Evolutionary conservation across 176 grass and related monocot genomes (phyloP).

Genomic region (Hordeum marinum): DNA sequence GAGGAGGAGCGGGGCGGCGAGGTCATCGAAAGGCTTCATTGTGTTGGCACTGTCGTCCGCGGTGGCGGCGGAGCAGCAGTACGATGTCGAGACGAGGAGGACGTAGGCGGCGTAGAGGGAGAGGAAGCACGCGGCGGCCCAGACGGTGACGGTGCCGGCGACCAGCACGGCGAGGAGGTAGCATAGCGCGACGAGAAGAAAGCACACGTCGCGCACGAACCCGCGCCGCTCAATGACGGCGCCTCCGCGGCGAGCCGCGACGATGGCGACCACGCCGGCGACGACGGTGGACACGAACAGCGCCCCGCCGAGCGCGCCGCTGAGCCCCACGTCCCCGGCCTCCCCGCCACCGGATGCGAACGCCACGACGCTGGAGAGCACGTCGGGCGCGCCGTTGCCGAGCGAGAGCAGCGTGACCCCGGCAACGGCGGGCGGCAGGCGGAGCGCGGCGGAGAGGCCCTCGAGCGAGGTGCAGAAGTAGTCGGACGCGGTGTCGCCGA

Average conservation of each 20-base stretch:
- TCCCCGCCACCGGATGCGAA: conserved; percentile 33
- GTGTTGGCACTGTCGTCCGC: background rate
- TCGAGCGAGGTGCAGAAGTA: conserved; percentile 73
- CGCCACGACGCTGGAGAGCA: conserved; percentile 76
- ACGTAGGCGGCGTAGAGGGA: conserved; percentile 73
- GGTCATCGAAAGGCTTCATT: background rate
- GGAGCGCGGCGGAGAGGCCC: conserved; percentile 47
- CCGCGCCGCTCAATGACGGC: conserved; percentile 38
- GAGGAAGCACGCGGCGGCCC: conserved; percentile 59
- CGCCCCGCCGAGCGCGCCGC: conserved; percentile 61
- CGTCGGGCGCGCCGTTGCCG: conserved; percentile 79
- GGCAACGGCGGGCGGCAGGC: conserved; percentile 59
- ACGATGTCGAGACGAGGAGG: conserved; percentile 51
- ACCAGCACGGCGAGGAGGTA: conserved; percentile 62
- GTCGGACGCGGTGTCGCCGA: conserved; percentile 71
- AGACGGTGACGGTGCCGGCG: conserved; percentile 49
- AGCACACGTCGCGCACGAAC: conserved; percentile 63
- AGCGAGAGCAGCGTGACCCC: conserved; percentile 80
- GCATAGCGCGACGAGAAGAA: conserved; percentile 59
- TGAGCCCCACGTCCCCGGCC: conserved; percentile 57
- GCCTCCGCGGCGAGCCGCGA: background rate
- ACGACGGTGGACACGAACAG: conserved; percentile 81
- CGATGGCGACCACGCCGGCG: conserved; percentile 51
- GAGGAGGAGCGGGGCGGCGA: conserved; percentile 27
- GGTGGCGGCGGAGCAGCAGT: conserved; percentile 33